phyloP scores from a whole-genome alignment of 257 asterid genomes.

The Solanum sparsipilum region DNA sequence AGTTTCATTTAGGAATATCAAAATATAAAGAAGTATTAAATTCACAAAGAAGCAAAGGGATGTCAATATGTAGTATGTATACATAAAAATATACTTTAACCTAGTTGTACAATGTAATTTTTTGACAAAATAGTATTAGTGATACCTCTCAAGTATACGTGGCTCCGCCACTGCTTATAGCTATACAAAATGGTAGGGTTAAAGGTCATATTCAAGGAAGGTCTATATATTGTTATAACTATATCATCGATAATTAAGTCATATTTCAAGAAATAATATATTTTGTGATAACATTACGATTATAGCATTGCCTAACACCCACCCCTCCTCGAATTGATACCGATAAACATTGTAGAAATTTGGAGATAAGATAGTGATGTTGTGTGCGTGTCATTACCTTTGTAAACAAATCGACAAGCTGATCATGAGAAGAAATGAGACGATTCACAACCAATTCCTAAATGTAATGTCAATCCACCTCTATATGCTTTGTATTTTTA shows the following conservation, averaged over 20 bases:
- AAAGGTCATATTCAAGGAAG: neutral
- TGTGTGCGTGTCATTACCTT: neutral
- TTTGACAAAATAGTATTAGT: neutral
- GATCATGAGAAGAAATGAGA: neutral
- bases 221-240: neutral
- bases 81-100: too few species aligned
- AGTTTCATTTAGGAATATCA: neutral
- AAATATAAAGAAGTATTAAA: neutral
- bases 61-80: neutral
- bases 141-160: neutral
- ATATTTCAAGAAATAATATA: neutral
- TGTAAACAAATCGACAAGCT: neutral
- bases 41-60: neutral
- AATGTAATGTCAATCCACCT: neutral
- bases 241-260: neutral
- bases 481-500: neutral
- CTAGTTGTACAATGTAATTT: neutral
- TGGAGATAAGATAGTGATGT: neutral
- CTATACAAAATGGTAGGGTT: neutral
- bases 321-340: neutral
- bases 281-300: neutral
- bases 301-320: neutral
- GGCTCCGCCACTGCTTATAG: neutral
- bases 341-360: neutral
- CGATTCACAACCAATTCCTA: neutral